Evolutionary conservation across 2,329 filamentous ascomycete genomes (phyloP).

Genomic region (Aspergillus chevalieri): DNA sequence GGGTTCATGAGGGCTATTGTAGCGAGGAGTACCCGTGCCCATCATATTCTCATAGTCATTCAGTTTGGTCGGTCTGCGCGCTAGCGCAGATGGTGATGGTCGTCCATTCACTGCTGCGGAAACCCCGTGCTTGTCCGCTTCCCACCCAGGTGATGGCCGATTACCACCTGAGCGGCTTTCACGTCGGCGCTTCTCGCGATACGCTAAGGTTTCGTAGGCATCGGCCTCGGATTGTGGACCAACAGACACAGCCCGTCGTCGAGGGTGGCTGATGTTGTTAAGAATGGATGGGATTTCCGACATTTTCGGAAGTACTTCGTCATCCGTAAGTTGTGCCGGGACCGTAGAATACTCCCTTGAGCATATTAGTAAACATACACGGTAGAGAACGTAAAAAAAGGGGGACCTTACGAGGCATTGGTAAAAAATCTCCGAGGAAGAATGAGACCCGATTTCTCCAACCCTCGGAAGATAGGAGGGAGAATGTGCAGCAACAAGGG

Average conservation of each 20-base stretch:
- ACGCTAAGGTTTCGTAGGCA: conserved; percentile 90
- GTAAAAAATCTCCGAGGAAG: conserved; percentile 88
- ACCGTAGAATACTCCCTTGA: conserved; percentile 72
- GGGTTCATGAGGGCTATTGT: conserved; percentile 11
- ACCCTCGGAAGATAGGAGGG: conserved; percentile 78
- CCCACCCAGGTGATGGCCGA: conserved; percentile 3
- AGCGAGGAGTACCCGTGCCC: conserved; percentile 56
- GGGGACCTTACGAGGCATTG: conserved; percentile 59
- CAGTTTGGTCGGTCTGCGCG: conserved; percentile 45
- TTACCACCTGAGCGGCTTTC: conserved; percentile 50
- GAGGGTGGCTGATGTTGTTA: conserved; percentile 72
- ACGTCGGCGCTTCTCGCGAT: conserved; percentile 65
- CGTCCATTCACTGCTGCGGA: conserved; percentile 18
- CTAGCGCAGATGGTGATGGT: conserved; percentile 35
- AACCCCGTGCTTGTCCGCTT: conserved; percentile 1
- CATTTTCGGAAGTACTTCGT: conserved; percentile 86
- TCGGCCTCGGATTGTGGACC: conserved; percentile 95
- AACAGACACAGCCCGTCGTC: conserved; percentile 74
- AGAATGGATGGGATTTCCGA: conserved; percentile 79
- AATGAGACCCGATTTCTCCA: conserved; percentile 72
- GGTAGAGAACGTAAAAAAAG: not conserved
- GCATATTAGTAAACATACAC: not conserved
- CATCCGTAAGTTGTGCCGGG: conserved; percentile 64
- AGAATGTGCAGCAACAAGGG: conserved; percentile 69
- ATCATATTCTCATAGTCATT: conserved; percentile 67